Base-by-base conservation (phyloP, 441 rosid species). In the Mallotus repandus region DNA sequence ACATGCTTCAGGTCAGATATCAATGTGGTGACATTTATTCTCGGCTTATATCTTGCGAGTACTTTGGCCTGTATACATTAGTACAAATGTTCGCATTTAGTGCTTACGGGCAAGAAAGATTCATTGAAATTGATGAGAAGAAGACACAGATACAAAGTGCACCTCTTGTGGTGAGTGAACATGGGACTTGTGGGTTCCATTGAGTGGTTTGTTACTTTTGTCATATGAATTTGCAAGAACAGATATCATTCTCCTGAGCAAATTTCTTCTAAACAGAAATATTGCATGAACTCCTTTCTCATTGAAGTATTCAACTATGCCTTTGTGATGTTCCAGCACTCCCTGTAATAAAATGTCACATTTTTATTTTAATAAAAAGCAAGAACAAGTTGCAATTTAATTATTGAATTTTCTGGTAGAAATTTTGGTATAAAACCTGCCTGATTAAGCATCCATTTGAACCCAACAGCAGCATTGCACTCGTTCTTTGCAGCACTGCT, bases 361-460 rank as follows among this genome's bases (percentile, higher is more conserved):
- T 1, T 7, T 45, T 1, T 9, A 45, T 10, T 7, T 45, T 10
- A 45, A 45, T 45, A 8, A 45, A 43, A 56, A 19, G 18, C 15
- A 12, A 50, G 18, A 13, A 50, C 18, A 14, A 50, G 12, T 50
- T 50, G 18, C 54, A 50, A 50, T 50, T 50, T 50, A 50, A 13
- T 4, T 12, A 4, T 50, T 50, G 1, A 50, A 9, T 49, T 49
- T 9, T 22, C 15, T 29, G 41, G 0, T 4, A 35, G 45, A 35
- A 60, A 29, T 29, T 60, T 41, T 18, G 2, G 9, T 4, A 45
- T 10, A 45, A 1, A 54, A 22, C 57, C 60, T 65, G 82, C 90
- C 89, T 88, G 90, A 79, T 89, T 87, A 78, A 87, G 85, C 91
- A 85, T 87, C 93, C 91, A 89, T 73, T 89, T 89, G 81, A 89